These are phyloP conservation scores for Fusarium foetens DNA, from an alignment of 2,329 filamentous ascomycete species.

Conservation along the genomic window DNA sequence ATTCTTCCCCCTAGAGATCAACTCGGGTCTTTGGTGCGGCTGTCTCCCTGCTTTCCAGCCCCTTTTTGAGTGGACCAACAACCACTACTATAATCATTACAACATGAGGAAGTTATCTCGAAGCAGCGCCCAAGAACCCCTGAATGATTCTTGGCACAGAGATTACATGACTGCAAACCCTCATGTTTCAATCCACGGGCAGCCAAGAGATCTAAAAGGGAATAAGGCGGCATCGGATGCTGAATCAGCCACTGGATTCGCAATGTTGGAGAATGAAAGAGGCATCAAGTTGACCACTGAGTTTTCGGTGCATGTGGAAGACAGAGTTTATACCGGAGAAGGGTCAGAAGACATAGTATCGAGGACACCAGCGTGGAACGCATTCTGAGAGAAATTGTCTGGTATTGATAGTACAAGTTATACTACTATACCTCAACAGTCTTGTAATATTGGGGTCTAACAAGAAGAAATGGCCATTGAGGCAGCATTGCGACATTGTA, in stretches of 20 bases:
- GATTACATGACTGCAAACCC: slow-evolving; percentile 23
- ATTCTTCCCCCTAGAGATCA: slow-evolving; percentile 55
- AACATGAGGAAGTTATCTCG: slow-evolving; percentile 36
- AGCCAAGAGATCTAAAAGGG: not conserved
- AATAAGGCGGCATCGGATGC: slow-evolving; percentile 16
- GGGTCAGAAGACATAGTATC: slow-evolving; percentile 19
- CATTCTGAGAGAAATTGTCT: slow-evolving; percentile 13
- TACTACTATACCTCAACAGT: not conserved
- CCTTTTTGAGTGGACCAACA: slow-evolving; percentile 44
- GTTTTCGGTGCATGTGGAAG: slow-evolving; percentile 34
- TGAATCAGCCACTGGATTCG: slow-evolving; percentile 24
- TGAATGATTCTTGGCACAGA: slow-evolving; percentile 23
- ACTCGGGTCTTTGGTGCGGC: slow-evolving; percentile 56
- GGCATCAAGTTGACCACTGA: slow-evolving; percentile 37
- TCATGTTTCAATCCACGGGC: slow-evolving; percentile 10
- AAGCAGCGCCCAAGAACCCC: slow-evolving; percentile 20
- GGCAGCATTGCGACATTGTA: not conserved
- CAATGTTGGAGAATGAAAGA: slow-evolving; percentile 28
- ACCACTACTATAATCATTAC: slow-evolving; percentile 20
- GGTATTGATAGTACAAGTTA: not conserved
- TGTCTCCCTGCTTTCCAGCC: slow-evolving; percentile 55
- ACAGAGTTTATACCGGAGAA: slow-evolving; percentile 25
- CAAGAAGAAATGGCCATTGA: not conserved
- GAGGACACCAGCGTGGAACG: slow-evolving; percentile 33
- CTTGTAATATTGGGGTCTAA: not conserved